Evolutionary conservation across 805 yeast species (phyloP).

Genomic region (Jamesozyma gamospora): DNA sequence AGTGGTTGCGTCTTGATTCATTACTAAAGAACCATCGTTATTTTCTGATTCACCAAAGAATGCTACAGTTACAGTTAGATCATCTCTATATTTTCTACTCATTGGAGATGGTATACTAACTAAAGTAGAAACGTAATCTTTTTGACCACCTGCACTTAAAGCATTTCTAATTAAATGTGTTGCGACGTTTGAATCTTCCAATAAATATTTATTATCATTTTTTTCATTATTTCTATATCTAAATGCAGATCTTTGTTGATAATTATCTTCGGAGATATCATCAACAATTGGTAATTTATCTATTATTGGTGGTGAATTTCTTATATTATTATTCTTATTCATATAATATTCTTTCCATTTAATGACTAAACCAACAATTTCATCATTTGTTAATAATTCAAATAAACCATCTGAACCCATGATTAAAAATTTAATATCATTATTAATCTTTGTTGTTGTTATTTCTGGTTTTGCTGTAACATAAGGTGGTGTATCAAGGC

Average conservation of each 20-base stretch:
- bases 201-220: slow-evolving; percentile 33
- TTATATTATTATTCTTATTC: slow-evolving; percentile 4
- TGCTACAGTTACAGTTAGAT: slow-evolving; percentile 88
- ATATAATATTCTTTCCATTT: slow-evolving; percentile 76
- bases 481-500: slow-evolving; percentile 83
- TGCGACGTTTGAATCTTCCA: slow-evolving; percentile 81
- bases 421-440: slow-evolving; percentile 72
- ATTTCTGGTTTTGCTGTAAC: slow-evolving; percentile 95
- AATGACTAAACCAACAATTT: slow-evolving; percentile 83
- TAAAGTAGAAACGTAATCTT: slow-evolving; percentile 79
- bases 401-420: slow-evolving; percentile 91
- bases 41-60: slow-evolving; percentile 57
- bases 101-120: slow-evolving; percentile 86
- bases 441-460: slow-evolving; percentile 66
- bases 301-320: slow-evolving; percentile 7
- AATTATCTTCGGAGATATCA: slow-evolving; percentile 50
- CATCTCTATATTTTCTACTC: slow-evolving; percentile 89
- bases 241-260: slow-evolving; percentile 61
- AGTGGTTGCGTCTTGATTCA: slow-evolving; percentile 21
- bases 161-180: slow-evolving; percentile 94
- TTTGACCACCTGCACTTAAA: slow-evolving; percentile 74
- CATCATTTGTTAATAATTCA: slow-evolving; percentile 86
- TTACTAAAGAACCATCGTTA: slow-evolving; percentile 14
- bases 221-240: slow-evolving; percentile 35
- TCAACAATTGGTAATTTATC: slow-evolving; percentile 48